Base-by-base conservation (phyloP, 176 grass and related monocot genomes). In the Cocos nucifera region DNA sequence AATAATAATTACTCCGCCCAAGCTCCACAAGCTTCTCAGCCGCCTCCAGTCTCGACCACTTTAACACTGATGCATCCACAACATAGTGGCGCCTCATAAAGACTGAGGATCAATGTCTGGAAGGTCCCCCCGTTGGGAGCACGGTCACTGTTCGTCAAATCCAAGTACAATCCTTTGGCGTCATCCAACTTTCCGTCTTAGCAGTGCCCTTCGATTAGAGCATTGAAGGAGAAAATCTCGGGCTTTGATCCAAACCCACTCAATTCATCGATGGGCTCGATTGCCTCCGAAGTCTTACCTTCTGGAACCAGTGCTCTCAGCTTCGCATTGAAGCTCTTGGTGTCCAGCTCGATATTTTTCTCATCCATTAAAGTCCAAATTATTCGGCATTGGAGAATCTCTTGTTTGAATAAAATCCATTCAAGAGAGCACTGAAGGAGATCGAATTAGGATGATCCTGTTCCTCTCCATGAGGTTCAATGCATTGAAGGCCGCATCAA, bases 271-370 rank as follows among this genome's bases (percentile, higher is more conserved):
- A 95, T 51, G 35, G 89, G 18, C 28, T 71, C 59, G 44, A 17
- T 25, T 27, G 78, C 72, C 52, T 89, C 89, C 21, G 52, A 32
- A 21, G 77, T 48, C 23, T 44, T 82, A 15, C 69, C 75, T 49
- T 63, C 17, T 0, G 44, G 24, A 58, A 85, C 53, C 64, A 95
- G 66, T 39, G 72, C 72, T 32, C 82, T 67, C 25, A 95, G 16
- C 53, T 82, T 88, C 49, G 78, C 64, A 53, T 88, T 88, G 72
- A 79, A 95, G 70, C 63, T 20, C 57, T 54, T 85, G 0, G 18
- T 4, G 15, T 82, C 29, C 0, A 75, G 78, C 64, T 62, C 24
- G 50, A 84, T 1, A 39, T 39, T 39, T 39, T 39, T 39, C 35
- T 39, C 35, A 12, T 9, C 35, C 35, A 39, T 12, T 10, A 39